Base-by-base conservation (phyloP, 208 protist genomes). In the Trypanosomatidae sp. region DNA sequence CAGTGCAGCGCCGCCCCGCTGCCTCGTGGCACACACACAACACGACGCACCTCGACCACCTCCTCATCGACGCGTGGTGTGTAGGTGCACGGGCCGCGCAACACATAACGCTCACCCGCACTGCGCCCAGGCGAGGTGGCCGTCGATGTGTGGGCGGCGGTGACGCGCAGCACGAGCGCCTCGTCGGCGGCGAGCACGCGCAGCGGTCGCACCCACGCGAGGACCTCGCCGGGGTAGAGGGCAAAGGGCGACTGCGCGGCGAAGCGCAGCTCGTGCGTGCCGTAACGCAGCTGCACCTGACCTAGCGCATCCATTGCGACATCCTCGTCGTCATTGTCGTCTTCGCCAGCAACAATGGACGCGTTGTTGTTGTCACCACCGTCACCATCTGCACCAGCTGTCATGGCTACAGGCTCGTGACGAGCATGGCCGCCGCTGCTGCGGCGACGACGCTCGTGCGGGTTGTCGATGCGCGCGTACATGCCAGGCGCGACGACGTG, bases 151-250 rank as follows among this genome's bases (percentile, higher is more conserved):
- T 94, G 92, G 23, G 47, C 41, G 40, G 90, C 53, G 19, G 78
- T 46, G 18, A 82, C 87, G 6, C 48, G 30, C 2, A 86, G 41
- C 35, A 73, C 30, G 35, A 85, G 48, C 2, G 61, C 63, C 43
- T 69, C 52, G 40, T 75, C 53, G 5, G 64, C 26, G 7, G 48
- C 35, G 5, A 96, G 71, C 27, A 96, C 71, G 2, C 41, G 26
- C 11, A 97, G 46, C 21, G 84, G 71, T 28, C 18, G 24, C 1
- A 87, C 39, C 37, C 38, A 11, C n/a, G 64, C 45, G 7, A 96
- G 21, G 28, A 37, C 15, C 61, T 96, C 89, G 24, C 88, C 84
- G 0, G 92, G 92, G 45, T 94, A 96, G 13, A 96, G 69, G 24
- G 92, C 84, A 62, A 97, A 96, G 22, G 88, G 79, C 4, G 71